Conservation (phyloP, 2,329 filamentous ascomycete species). For the Nakataea oryzae region DNA sequence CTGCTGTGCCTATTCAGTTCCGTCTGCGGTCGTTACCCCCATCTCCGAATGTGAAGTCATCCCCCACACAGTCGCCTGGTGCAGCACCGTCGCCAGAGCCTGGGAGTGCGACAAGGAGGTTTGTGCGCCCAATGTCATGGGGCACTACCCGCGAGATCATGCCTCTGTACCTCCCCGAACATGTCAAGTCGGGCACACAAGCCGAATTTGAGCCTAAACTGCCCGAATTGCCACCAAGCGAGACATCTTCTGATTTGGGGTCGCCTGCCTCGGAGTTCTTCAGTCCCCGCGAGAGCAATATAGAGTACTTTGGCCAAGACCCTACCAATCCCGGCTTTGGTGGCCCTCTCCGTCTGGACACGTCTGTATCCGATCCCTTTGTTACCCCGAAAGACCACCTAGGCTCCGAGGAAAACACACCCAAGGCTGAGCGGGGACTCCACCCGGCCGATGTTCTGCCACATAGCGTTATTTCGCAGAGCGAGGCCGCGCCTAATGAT, state of each 20-base stretch:
- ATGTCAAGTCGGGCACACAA: constrained; percentile 22
- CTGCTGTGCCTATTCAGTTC: constrained; percentile 46
- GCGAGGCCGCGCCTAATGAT: constrained; percentile 7
- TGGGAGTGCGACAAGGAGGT: constrained; percentile 22
- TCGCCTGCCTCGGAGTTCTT: constrained; percentile 1
- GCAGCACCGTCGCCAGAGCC: background rate
- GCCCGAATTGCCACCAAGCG: constrained; percentile 37
- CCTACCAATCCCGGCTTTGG: background rate
- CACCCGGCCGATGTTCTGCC: constrained; percentile 6
- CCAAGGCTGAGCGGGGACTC: constrained; percentile 45
- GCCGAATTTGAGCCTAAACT: constrained; percentile 23
- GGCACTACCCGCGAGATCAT: constrained; percentile 61
- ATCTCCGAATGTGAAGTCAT: constrained; percentile 29
- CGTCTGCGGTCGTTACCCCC: constrained; percentile 35
- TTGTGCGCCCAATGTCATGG: constrained; percentile 47
- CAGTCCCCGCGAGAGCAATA: background rate
- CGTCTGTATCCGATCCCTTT: constrained; percentile 19
- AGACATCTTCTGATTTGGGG: constrained; percentile 5
- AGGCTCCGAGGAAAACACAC: constrained; percentile 58
- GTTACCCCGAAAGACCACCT: constrained; percentile 31
- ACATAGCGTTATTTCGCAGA: constrained; percentile 2
- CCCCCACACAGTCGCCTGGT: constrained; percentile 22
- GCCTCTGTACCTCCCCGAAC: constrained; percentile 74
- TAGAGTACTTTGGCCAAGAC: background rate
- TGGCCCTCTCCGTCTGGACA: constrained; percentile 27